phyloP scores from a whole-genome alignment of 352 stramenopile species.

The Peronospora tabacina region DNA sequence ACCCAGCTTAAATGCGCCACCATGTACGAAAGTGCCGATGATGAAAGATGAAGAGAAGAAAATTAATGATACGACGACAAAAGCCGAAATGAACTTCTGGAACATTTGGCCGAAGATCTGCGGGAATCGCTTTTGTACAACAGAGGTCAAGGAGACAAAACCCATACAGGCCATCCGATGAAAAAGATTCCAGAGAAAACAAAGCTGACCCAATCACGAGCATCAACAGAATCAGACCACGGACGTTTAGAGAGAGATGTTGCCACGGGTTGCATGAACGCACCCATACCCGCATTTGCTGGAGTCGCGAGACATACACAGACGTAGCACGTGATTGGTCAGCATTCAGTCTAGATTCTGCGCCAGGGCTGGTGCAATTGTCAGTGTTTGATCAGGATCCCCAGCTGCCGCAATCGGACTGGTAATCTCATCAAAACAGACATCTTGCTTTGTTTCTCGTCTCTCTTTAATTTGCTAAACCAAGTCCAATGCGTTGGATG shows the following conservation, averaged over 20 bases:
- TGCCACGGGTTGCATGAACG: conserved; percentile 51
- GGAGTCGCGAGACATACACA: conserved; percentile 22
- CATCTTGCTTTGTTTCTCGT: conserved; percentile 18
- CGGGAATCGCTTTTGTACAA: conserved; percentile 64
- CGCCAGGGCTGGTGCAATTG: conserved; percentile 2
- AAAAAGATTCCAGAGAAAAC: conserved; percentile 57
- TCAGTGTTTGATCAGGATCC: conserved; percentile 8
- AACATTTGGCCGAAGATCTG: conserved; percentile 72
- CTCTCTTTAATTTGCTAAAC: conserved; percentile 14
- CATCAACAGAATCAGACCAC: conserved; percentile 44
- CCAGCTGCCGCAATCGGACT: conserved; percentile 24
- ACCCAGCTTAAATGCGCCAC: conserved; percentile 49
- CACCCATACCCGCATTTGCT: conserved; percentile 32
- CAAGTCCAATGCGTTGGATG: conserved; percentile 37
- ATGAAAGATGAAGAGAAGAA: conserved; percentile 78
- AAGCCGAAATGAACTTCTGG: conserved; percentile 62
- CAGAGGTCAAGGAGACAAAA: conserved; percentile 55
- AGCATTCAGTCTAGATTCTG: conserved; percentile 4
- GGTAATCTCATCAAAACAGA: conserved; percentile 19
- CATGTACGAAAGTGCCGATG: conserved; percentile 63
- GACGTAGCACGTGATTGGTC: conserved; percentile 11
- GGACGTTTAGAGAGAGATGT: conserved; percentile 34
- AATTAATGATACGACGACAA: conserved; percentile 67
- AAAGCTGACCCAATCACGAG: conserved; percentile 48
- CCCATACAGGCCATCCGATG: conserved; percentile 60